Evolutionary conservation across 169 alveolate genomes (phyloP).

Genomic region (Plasmodium malariae): DNA sequence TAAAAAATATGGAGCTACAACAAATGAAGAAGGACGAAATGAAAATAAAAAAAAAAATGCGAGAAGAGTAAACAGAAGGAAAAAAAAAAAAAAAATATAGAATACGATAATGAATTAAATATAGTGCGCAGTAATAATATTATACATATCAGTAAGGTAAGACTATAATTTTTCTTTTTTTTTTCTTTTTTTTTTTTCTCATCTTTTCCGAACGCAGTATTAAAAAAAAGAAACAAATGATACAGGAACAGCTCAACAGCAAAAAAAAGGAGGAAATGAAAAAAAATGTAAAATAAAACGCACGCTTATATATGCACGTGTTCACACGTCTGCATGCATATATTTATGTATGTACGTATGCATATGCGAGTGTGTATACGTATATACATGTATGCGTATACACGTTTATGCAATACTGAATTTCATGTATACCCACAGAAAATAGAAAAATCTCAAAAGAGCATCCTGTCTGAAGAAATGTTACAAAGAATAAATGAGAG

Average conservation of each 20-base stretch:
- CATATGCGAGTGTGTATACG: too few species aligned
- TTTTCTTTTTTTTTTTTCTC: background rate
- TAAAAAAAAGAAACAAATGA: constrained; percentile 44
- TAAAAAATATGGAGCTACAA: constrained; percentile 23
- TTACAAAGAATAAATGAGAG: constrained; percentile 70
- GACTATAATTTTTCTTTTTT: background rate
- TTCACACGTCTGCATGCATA: too few species aligned
- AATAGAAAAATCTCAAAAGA: constrained; percentile 39
- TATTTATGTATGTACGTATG: background rate
- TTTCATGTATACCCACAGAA: too few species aligned
- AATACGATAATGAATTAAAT: too few species aligned
- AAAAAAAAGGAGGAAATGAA: constrained; percentile 60
- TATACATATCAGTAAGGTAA: background rate
- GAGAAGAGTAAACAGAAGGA: constrained; percentile 34
- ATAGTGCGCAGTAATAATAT: too few species aligned
- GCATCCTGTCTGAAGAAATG: constrained; percentile 62
- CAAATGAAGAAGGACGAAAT: constrained; percentile 64
- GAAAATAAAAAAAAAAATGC: constrained; percentile 41
- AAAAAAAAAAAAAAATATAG: constrained; percentile 14
- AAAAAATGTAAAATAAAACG: constrained; percentile 31
- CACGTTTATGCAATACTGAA: too few species aligned
- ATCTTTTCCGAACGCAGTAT: background rate
- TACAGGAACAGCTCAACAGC: constrained; percentile 61
- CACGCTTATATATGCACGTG: background rate
- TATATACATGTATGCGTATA: too few species aligned